These are phyloP conservation scores for Aspergillus aculeatinus DNA, from an alignment of 2,329 filamentous ascomycete species.

Conservation along the genomic window DNA sequence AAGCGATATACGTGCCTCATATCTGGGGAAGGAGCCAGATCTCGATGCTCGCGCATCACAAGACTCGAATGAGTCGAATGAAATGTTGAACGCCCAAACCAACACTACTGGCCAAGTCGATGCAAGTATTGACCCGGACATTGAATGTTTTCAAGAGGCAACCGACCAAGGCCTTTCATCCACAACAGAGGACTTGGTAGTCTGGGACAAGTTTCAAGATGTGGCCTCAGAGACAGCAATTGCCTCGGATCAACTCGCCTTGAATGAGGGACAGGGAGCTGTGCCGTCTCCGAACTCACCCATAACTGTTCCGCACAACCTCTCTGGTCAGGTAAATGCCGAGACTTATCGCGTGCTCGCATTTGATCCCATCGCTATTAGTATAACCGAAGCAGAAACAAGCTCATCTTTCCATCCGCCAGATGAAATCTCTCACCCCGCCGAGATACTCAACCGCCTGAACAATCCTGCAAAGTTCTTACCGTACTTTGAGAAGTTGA, in stretches of 20 bases:
- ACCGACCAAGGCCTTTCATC: neutral
- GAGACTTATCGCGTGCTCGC: conserved; percentile 38
- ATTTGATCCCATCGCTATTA: conserved; percentile 34
- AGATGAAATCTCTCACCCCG: conserved; percentile 25
- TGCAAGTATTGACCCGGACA: conserved; percentile 17
- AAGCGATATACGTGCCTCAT: conserved; percentile 37
- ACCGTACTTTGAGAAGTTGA: conserved; percentile 39
- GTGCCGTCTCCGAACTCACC: neutral
- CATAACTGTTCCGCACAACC: neutral
- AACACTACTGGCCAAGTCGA: conserved; percentile 16
- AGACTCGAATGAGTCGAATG: conserved; percentile 21
- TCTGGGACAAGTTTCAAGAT: neutral
- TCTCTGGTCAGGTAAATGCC: neutral
- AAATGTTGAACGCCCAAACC: conserved; percentile 19
- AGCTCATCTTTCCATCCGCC: conserved; percentile 31
- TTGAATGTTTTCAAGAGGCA: neutral
- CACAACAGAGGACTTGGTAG: neutral
- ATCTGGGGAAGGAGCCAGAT: conserved; percentile 23
- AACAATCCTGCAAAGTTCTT: conserved; percentile 44
- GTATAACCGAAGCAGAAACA: conserved; percentile 34
- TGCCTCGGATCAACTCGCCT: neutral
- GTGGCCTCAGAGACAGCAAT: neutral
- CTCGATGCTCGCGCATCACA: conserved; percentile 13
- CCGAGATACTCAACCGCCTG: conserved; percentile 39
- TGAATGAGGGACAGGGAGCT: neutral